Conservation (phyloP, 768 basidiomycete species). For the Termitomyces sp. region DNA sequence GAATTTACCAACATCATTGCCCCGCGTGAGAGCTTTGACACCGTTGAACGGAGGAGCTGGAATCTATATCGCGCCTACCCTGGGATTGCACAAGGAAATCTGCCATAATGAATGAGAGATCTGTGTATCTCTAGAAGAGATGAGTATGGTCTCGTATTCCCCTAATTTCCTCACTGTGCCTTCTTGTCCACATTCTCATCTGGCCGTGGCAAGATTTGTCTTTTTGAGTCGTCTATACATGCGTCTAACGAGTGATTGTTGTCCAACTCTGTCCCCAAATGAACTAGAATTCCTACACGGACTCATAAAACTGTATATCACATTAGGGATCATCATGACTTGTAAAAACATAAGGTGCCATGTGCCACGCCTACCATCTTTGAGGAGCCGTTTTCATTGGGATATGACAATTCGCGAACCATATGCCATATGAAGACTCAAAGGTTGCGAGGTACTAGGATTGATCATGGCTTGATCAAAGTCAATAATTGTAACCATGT, state of each 20-base stretch:
- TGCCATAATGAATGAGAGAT: constrained; percentile 1
- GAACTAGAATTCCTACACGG: no score
- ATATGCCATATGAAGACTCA: no score
- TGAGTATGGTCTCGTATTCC: neutral
- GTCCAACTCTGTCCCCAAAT: no score
- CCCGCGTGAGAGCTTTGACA: constrained; percentile 11
- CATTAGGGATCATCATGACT: no score
- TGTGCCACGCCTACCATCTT: no score
- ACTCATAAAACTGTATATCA: no score
- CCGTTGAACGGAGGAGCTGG: constrained; percentile 31
- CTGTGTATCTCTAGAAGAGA: neutral
- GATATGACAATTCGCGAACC: no score
- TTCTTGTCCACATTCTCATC: neutral
- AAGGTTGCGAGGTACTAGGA: neutral
- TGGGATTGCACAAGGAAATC: constrained; percentile 36
- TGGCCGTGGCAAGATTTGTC: neutral
- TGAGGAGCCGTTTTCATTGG: no score
- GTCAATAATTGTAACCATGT: constrained; percentile 6
- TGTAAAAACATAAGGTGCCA: no score
- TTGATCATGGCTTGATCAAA: constrained; percentile 9
- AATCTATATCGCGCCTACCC: constrained; percentile 43
- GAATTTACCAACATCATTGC: constrained; percentile 11
- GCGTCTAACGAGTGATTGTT: no score
- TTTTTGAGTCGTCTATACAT: neutral
- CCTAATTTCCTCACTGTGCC: no score